Evolutionary conservation across 2,329 filamentous ascomycete species (phyloP), one percentile per base, ranked within the genome.

Genomic region (Penicillium hordei): DNA sequence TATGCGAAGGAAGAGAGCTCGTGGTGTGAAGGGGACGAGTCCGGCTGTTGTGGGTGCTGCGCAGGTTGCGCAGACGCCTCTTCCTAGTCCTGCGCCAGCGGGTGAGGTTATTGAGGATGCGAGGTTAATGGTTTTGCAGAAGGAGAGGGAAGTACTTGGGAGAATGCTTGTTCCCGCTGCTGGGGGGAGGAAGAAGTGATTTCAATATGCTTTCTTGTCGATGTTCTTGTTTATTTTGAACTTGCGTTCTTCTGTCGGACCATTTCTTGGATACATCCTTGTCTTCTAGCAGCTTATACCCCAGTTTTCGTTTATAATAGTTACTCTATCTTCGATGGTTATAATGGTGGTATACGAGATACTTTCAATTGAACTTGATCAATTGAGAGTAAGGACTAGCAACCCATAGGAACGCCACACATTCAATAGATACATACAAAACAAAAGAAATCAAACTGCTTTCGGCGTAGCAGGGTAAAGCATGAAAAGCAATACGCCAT

Each of bases 131-230:
- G 83, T 82, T 45, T 79, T 90, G 67, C 78, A 84, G 38, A 85
- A 85, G 64, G 88, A 91, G 72, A 86, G 90, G 58, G 86, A 89
- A 61, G 82, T 88, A 12, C 69, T 90, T 66, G 80, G 81, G 64
- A 85, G 83, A 70, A 79, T 91, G 76, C 88, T 91, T 60, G 71
- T 72, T 42, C 62, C 70, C 51, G 63, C 66, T 46, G 69, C 63
- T 52, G 64, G 62, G 17, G 52, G 55, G 55, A 67, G 65, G 52
- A 74, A 69, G 62, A 71, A 66, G 55, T 74, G 52, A 67, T 52
- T 25, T 25, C 51, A 34, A 34, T 21, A 1, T 21, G 15, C 17
- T 39, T 27, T 50, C 17, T 31, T 40, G 17, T 45, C 2, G 19
- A 42, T 48, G 3, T 49, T 29, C 3, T n/a, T 50, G 12, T 25